Evolutionary conservation across 2,329 filamentous ascomycete genomes (phyloP), one percentile per base, ranked within the genome.

Genomic region (Colletotrichum destructivum): DNA sequence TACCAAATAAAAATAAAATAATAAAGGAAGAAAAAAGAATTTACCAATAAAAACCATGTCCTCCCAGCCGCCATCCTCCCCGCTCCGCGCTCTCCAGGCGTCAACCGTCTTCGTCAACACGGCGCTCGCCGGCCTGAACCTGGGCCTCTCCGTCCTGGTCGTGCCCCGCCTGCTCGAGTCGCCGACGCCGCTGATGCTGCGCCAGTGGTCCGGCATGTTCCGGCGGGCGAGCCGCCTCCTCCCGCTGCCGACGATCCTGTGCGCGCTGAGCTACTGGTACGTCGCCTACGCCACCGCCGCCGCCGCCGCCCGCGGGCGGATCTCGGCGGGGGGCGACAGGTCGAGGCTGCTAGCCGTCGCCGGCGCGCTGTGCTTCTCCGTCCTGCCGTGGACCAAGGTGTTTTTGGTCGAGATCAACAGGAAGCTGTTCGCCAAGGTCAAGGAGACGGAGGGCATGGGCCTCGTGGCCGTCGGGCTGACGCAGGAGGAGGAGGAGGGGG

Each of bases 81-180:
- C 38, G n/a, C 54, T 89, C 60, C 83, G 86, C 70, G 75, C 84
- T 63, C 82, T 85, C 31, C 87, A 89, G 77, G 83, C 84, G 12
- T 76, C 88, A 7, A 85, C 86, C 67, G 82, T 91, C 73, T 86
- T 88, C 42, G 75, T 85, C 56, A 84, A 87, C 47, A 83, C 85
- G 26, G 83, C 85, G 66, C 76, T 86, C 3, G 77, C 81, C 9
- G 85, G 84, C 61, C 75, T 78, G 69, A 79, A 77, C 59, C 74
- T 84, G 56, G 75, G 79, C 54, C 71, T 85, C 64, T 89, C 86
- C 7, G 75, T 82, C 76, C 80, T 84, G 69, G 73, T 82, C n/a
- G 76, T 88, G 2, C 89, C 89, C 2, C 83, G 86, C 51, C 79
- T 91, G 11, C 84, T 91, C 69, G 82, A 87, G 70, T 86, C 88